Conservation (phyloP, 2,329 filamentous ascomycete species). For the Beauveria sp. region DNA sequence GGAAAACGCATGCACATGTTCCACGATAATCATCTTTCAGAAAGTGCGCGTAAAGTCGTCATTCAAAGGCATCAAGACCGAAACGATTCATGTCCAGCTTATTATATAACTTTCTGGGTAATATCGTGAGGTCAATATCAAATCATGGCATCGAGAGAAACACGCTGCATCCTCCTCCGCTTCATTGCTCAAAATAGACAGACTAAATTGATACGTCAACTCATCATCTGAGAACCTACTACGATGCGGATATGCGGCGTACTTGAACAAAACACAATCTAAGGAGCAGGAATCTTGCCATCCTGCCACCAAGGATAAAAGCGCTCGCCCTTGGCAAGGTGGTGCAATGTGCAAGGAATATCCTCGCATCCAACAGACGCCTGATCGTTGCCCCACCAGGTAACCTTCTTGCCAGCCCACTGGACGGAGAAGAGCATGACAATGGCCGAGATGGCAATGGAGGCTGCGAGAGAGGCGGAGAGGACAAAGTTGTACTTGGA, state of each 20-base stretch:
- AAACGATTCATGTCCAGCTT: not conserved
- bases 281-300: conserved; percentile 17
- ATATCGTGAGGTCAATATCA: not conserved
- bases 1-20: not conserved
- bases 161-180: not conserved
- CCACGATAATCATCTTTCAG: too few species aligned
- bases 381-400: conserved; percentile 39
- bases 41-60: too few species aligned
- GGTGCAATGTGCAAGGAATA: conserved; percentile 16
- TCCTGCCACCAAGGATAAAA: conserved; percentile 23
- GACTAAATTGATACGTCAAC: not conserved
- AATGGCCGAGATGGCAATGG: conserved; percentile 38
- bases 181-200: not conserved
- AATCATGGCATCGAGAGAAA: not conserved
- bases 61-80: too few species aligned
- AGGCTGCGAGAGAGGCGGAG: conserved; percentile 36
- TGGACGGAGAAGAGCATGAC: conserved; percentile 42
- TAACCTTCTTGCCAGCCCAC: conserved; percentile 27
- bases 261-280: not conserved
- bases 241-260: not conserved
- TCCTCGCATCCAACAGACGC: conserved; percentile 19
- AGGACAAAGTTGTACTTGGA: conserved; percentile 43
- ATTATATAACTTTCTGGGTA: not conserved
- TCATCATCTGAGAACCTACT: not conserved
- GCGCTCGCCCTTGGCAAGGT: conserved; percentile 19